Base-by-base conservation (phyloP, 1,139 yeast species). In the Spathaspora jeffriesii region DNA sequence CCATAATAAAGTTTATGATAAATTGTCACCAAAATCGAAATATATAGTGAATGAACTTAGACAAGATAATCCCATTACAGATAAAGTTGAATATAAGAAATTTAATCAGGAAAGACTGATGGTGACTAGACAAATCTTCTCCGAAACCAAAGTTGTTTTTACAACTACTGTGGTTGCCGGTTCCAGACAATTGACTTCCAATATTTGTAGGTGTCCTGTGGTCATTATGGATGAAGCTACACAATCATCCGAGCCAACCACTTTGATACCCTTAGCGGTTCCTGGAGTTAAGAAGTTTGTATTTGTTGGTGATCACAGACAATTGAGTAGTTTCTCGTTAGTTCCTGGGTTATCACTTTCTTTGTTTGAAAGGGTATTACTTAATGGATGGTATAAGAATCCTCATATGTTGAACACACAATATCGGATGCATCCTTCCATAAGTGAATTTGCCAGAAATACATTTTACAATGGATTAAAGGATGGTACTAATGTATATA, bases 121-220 rank as follows among this genome's bases (percentile, higher is more conserved):
- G 43, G 49, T 53, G 6, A 53, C 54, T 11, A 50, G 47, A 15
- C 51, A 50, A 32, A 45, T 51, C 28, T 78, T 82, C 15, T 79
- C 81, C 0, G 88, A 84, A 61, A 87, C 88, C 0, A 81, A 82
- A 54, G 86, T 85, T 18, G 82, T 85, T 28, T 81, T 85, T 59
- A 81, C 90, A 2, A 85, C 92, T 1, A 82, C 88, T 2, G 88
- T 84, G 28, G 84, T 82, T 31, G 85, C 88, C 7, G 90, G 89
- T 44, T 86, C 88, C 4, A 76, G 79, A 41, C 82, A 79, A 55
- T 67, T 85, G 54, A 84, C 82, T 54, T 70, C 78, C 8, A n/a
- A n/a, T n/a, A 66, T 84, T 9, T 69, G 73, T 31, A 78, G 76
- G 51, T 62, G 83, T 48, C 90, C 90, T 0, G 88, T 83, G 9